Base-by-base conservation (phyloP, 306 rosid species). In the Acacia acuminata region DNA sequence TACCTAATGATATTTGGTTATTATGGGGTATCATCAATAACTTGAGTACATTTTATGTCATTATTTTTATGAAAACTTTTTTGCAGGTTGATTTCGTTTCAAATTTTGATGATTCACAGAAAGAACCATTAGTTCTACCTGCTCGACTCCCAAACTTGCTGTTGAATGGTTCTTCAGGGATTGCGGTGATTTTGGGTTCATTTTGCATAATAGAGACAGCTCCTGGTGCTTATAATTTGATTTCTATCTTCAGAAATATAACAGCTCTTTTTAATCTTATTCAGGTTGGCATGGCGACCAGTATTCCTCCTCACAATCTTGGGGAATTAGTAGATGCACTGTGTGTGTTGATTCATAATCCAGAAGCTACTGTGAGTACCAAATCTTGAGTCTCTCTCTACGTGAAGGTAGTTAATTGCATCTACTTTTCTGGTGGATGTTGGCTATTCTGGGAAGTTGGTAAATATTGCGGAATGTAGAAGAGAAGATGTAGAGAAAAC, bases 201-300 rank as follows among this genome's bases (percentile, higher is more conserved):
- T 25, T 85, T 85, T 84, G 48, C 77, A 69, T 82, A 45, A 56
- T 24, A 78, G 71, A 45, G 30, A 32, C 19, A 25, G 40, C 19
- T 60, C 45, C 73, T 84, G 76, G 66, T 75, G 64, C 44, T 81
- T 84, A 66, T 79, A 47, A 38, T 38, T 68, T 45, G 24, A 25
- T 68, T 14, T 60, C 78, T 22, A 43, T 85, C 24, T 85, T 76
- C 83, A 84, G 38, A 82, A 30, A 15, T 48, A 60, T 75, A 55
- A 73, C 45, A 72, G 79, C 81, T 47, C 84, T 82, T 78, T 77
- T 42, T 43, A 11, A 42, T 68, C 7, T 80, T 72, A 42, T 9
- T 64, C 88, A 96, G 99, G 99, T 96, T 73, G 99, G 99, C 85
- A 96, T 96, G 99, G 99, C 99, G 17, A 96, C 99, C 81, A 96